phyloP scores from a whole-genome alignment of 2,329 filamentous ascomycete species.

The Neonectria coccinea region DNA sequence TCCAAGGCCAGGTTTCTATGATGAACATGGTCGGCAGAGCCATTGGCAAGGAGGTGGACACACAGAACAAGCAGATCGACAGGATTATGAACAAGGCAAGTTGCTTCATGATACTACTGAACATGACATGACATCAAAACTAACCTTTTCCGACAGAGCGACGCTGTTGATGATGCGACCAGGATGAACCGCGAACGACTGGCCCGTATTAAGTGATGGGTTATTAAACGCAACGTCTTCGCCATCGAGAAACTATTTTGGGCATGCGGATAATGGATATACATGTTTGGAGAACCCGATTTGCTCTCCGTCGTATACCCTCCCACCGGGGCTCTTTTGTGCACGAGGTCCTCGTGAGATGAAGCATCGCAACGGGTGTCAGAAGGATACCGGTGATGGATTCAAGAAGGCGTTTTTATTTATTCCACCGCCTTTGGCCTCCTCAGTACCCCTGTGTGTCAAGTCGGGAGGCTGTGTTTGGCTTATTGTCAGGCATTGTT shows the following conservation, averaged over 20 bases:
- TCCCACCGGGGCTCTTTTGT: not conserved
- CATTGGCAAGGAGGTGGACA: slow-evolving; percentile 79
- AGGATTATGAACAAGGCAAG: slow-evolving; percentile 82
- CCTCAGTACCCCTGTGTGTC: not conserved
- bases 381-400: slow-evolving; percentile 1
- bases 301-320: slow-evolving; percentile 5
- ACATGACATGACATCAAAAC: slow-evolving; percentile 21
- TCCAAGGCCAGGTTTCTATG: slow-evolving; percentile 75
- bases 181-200: slow-evolving; percentile 80
- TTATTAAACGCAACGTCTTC: not conserved
- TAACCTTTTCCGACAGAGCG: slow-evolving; percentile 69
- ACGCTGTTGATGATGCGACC: slow-evolving; percentile 84
- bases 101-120: not conserved
- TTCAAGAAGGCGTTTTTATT: not conserved
- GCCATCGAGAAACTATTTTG: not conserved
- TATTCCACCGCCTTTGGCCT: not conserved
- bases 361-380: not conserved
- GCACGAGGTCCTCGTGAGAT: not conserved
- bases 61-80: slow-evolving; percentile 81
- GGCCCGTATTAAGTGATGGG: slow-evolving; percentile 66
- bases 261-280: slow-evolving; percentile 4
- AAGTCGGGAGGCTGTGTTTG: not conserved
- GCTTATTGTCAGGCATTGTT: not conserved
- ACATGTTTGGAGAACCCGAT: slow-evolving; percentile 5
- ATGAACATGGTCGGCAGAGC: slow-evolving; percentile 80